Percentiles rank a stretch among this genome's conserved stretches.
Conservation (phyloP, 2,329 filamentous ascomycete genomes). For the Tolypocladium paradoxum region DNA sequence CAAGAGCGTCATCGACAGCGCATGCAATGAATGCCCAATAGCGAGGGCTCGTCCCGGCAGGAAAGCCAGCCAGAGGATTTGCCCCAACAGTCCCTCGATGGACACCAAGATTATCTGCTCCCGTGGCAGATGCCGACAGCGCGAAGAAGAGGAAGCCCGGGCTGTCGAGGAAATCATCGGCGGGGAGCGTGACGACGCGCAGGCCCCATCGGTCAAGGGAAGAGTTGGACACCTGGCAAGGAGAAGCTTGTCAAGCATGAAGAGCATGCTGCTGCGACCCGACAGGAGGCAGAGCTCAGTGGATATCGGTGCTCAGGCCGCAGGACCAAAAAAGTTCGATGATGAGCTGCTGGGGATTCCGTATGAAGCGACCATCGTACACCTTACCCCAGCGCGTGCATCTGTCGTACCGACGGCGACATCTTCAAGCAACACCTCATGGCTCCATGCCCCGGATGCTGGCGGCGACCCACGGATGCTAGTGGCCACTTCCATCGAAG, state of each 20-base stretch:
- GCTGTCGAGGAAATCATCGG: not conserved
- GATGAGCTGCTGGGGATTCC: not conserved
- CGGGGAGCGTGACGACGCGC: not conserved
- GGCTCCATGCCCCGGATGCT: not conserved
- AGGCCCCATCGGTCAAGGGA: not conserved
- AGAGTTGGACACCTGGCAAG: not conserved
- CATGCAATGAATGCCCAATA: not conserved
- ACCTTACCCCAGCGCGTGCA: not conserved
- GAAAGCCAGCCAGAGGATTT: not conserved
- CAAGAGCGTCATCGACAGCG: not conserved
- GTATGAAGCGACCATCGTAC: not conserved
- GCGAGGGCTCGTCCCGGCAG: not conserved
- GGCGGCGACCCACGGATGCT: not conserved
- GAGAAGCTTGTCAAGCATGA: not conserved
- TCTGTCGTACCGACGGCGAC: not conserved
- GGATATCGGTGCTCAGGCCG: not conserved
- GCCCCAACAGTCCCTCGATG: not conserved
- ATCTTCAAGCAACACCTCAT: not conserved
- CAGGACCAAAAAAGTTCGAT: not conserved
- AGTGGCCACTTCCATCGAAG: not conserved
- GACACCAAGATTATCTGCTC: not conserved
- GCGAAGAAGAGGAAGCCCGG: not conserved
- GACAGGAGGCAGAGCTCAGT: not conserved
- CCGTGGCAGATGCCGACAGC: not conserved
- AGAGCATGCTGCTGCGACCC: not conserved